Percentiles rank a stretch among this genome's conserved stretches.
These are phyloP conservation scores for Aspergillus panamensis DNA, from an alignment of 495 filamentous ascomycete genomes.

Conservation along the genomic window DNA sequence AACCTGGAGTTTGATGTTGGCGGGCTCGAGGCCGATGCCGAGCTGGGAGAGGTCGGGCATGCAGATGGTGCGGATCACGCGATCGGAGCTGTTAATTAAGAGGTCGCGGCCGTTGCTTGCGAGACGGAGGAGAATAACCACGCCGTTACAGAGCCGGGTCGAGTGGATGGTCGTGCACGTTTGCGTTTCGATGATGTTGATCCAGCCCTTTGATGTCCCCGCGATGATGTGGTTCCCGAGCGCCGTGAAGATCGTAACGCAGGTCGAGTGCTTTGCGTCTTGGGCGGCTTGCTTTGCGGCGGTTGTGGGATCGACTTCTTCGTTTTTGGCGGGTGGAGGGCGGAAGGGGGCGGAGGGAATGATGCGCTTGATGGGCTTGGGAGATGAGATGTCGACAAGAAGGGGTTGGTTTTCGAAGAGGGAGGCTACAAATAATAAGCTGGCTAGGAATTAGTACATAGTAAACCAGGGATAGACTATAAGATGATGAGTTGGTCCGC, in stretches of 20 bases:
- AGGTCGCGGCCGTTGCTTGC: conserved; percentile 78
- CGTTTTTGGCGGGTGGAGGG: conserved; percentile 50
- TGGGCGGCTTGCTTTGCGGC: conserved; percentile 83
- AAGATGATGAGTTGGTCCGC: not conserved
- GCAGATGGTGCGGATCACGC: conserved; percentile 85
- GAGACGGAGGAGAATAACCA: conserved; percentile 83
- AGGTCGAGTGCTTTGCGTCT: conserved; percentile 91
- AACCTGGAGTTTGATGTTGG: conserved; percentile 73
- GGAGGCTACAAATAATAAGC: conserved; percentile 77
- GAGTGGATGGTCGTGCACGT: conserved; percentile 79
- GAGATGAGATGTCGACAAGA: conserved; percentile 72
- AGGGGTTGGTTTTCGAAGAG: conserved; percentile 90
- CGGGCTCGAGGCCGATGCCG: conserved; percentile 42
- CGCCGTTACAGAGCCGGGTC: conserved; percentile 76
- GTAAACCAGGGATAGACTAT: not conserved
- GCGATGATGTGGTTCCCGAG: conserved; percentile 83
- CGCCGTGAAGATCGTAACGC: conserved; percentile 80
- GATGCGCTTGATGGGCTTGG: conserved; percentile 63
- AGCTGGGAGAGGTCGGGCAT: conserved; percentile 59
- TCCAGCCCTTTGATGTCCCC: conserved; percentile 89
- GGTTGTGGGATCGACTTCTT: conserved; percentile 57
- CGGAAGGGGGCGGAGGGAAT: conserved; percentile 81
- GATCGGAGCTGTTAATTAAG: conserved; percentile 85
- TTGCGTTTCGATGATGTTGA: conserved; percentile 86
- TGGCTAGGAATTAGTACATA: conserved; percentile 29